Conservation (phyloP, 2,329 filamentous ascomycete genomes). For the Trichophyton benhamiae region DNA sequence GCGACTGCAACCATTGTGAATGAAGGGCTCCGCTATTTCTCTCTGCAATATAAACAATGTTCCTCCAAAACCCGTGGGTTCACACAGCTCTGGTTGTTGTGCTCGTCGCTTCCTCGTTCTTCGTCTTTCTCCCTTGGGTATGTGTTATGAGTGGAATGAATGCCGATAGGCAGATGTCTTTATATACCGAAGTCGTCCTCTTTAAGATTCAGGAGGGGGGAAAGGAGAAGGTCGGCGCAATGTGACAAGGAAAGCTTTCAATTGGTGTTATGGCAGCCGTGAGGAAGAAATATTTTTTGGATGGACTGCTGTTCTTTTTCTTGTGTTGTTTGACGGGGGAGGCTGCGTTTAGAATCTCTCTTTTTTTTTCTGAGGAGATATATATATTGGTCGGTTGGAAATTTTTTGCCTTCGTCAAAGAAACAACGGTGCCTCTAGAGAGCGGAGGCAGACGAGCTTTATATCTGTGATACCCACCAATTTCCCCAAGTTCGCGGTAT, state of each 20-base stretch:
- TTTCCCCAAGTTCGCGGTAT: background rate
- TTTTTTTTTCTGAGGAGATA: background rate
- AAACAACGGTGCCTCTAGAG: background rate
- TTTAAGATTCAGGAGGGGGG: background rate
- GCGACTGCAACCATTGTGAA: background rate
- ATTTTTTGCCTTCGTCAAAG: background rate
- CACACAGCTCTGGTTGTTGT: background rate
- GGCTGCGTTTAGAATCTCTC: background rate
- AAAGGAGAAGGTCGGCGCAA: background rate
- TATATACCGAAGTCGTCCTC: background rate
- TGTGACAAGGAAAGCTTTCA: background rate
- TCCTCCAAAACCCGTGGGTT: background rate
- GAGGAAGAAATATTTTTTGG: background rate
- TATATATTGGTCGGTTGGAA: background rate
- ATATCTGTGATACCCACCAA: conserved; percentile 4
- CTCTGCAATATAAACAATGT: background rate
- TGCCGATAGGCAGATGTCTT: background rate
- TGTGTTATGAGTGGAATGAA: background rate
- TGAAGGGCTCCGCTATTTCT: background rate
- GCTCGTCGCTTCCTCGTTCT: background rate
- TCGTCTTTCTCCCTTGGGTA: background rate
- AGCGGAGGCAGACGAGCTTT: background rate
- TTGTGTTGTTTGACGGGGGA: background rate
- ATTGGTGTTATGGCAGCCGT: background rate
- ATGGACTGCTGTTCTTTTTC: background rate